phyloP scores from a whole-genome alignment of 257 asterid species.

The Buddleja alternifolia region DNA sequence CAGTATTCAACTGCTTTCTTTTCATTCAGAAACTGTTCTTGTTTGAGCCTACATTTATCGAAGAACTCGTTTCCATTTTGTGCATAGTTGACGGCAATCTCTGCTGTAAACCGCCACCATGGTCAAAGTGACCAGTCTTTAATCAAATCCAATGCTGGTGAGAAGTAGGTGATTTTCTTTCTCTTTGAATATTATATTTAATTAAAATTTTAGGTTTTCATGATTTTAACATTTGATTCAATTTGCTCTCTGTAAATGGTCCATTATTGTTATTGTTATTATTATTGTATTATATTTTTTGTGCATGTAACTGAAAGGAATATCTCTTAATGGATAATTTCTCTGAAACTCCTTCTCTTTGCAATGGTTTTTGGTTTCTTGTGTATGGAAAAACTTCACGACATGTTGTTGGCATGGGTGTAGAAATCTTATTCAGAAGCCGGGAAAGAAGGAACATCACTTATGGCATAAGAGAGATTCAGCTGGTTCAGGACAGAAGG shows the following conservation, averaged over 20 bases:
- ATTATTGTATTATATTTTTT: too few relatives aligned
- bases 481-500: conserved; percentile 84
- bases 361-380: not conserved
- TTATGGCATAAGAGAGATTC: conserved; percentile 84
- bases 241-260: not conserved
- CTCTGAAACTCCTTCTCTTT: too few relatives aligned
- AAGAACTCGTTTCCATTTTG: not conserved
- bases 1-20: not conserved
- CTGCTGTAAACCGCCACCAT: conserved; percentile 30
- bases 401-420: conserved; percentile 27
- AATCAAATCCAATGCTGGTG: conserved; percentile 32
- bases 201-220: not conserved
- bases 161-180: conserved; percentile 41
- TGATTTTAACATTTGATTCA: conserved; percentile 9
- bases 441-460: conserved; percentile 78
- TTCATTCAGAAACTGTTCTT: not conserved
- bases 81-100: conserved; percentile 34
- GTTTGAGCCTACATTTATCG: conserved; percentile 13
- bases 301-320: too few relatives aligned
- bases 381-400: not conserved
- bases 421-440: conserved; percentile 43
- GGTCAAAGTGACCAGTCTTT: conserved; percentile 27
- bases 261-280: too few relatives aligned
- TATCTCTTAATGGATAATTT: too few relatives aligned
- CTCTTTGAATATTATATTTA: not conserved